Evolutionary conservation across 2,329 filamentous ascomycete genomes (phyloP).

Genomic region (Gyromitra esculenta): DNA sequence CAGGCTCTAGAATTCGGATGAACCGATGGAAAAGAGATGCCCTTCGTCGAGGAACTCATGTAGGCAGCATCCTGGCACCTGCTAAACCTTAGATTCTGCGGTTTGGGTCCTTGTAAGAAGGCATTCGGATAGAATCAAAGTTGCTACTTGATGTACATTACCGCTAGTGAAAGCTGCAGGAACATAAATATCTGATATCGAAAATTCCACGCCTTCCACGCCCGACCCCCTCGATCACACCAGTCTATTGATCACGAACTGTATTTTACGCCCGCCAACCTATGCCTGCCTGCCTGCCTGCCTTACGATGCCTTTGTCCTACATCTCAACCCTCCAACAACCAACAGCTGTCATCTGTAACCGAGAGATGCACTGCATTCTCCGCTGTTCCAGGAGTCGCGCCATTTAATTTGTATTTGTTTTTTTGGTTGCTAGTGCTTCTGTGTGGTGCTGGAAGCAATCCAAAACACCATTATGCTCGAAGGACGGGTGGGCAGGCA

Average conservation of each 20-base stretch:
- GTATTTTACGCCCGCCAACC: conserved; percentile 14
- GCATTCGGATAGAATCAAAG: conserved; percentile 7
- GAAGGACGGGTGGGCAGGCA: no score
- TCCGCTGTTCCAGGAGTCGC: conserved; percentile 33
- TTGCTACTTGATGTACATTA: conserved; percentile 17
- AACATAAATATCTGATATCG: conserved; percentile 38
- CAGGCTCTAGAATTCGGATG: conserved; percentile 29
- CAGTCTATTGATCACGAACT: conserved; percentile 11
- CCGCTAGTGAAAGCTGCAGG: conserved; percentile 28
- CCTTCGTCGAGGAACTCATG: conserved; percentile 12
- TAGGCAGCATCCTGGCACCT: background rate
- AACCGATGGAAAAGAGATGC: conserved; percentile 33
- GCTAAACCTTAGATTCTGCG: conserved; percentile 12
- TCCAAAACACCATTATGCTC: conserved; percentile 9
- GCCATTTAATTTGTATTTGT: conserved; percentile 44
- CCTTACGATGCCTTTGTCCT: conserved; percentile 43
- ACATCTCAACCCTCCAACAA: conserved; percentile 28
- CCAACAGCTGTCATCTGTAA: conserved; percentile 42
- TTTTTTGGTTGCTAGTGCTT: conserved; percentile 32
- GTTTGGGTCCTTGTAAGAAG: background rate
- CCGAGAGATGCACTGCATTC: conserved; percentile 38
- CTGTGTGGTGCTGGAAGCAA: conserved; percentile 25
- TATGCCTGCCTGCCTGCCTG: conserved; percentile 10
- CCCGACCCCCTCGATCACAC: conserved; percentile 23
- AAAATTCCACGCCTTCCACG: conserved; percentile 36